phyloP scores from a whole-genome alignment of 169 alveolate genomes.

The Eimeria acervulina region DNA sequence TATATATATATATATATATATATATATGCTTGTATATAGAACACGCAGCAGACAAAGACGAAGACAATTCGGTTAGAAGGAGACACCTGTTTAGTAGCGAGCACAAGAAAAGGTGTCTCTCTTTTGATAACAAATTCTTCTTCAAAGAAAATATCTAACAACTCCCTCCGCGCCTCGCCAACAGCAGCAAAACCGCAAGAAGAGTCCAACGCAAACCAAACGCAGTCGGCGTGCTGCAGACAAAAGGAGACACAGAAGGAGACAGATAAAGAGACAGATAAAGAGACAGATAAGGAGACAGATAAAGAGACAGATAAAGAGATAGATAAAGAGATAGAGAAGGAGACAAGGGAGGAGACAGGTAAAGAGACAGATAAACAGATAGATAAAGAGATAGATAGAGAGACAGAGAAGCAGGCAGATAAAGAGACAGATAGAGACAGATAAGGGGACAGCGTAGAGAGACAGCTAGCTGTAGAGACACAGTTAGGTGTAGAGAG shows the following conservation, averaged over 20 bases:
- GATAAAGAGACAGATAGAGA: background rate
- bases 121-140: slow-evolving; percentile 61
- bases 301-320: background rate
- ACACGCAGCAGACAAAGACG: too few relatives aligned
- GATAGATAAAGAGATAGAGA: background rate
- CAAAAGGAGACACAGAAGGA: too few relatives aligned
- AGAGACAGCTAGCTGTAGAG: background rate
- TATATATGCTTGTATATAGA: background rate
- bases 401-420: background rate
- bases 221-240: background rate
- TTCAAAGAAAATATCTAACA: slow-evolving; percentile 48
- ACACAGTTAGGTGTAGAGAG: background rate
- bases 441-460: too few relatives aligned
- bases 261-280: background rate
- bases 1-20: background rate
- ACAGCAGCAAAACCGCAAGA: background rate
- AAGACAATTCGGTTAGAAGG: background rate
- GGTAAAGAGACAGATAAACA: background rate
- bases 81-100: slow-evolving; percentile 71
- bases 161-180: slow-evolving; percentile 57
- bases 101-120: slow-evolving; percentile 26
- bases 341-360: background rate
- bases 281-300: background rate
- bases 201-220: background rate
- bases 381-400: background rate